These are phyloP conservation scores for Bremia lactucae DNA, from an alignment of 352 stramenopile species.

Conservation along the genomic window DNA sequence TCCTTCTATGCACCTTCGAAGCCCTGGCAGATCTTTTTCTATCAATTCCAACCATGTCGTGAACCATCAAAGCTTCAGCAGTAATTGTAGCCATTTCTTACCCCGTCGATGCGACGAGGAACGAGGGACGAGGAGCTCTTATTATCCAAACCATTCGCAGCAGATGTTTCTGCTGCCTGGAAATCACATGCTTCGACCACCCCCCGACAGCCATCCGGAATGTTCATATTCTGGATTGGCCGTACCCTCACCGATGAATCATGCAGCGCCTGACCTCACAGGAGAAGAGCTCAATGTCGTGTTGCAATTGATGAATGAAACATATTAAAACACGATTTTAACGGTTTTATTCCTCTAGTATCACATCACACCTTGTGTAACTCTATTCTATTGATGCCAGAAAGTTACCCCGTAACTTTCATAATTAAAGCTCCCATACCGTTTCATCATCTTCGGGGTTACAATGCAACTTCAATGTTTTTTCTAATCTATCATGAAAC, in stretches of 20 bases:
- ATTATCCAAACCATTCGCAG: slow-evolving; percentile 9
- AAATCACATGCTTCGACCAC: slow-evolving; percentile 52
- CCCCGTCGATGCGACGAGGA: slow-evolving; percentile 21
- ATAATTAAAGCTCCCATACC: slow-evolving; percentile 26
- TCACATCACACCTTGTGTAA: too few species aligned
- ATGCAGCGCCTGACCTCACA: slow-evolving; percentile 56
- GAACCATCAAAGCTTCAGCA: slow-evolving; percentile 12
- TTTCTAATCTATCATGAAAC: not conserved
- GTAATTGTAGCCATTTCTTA: slow-evolving; percentile 19
- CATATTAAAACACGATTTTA: too few species aligned
- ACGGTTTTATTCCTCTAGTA: too few species aligned
- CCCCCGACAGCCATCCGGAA: slow-evolving; percentile 29
- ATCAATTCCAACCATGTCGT: slow-evolving; percentile 20
- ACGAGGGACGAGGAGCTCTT: slow-evolving; percentile 18
- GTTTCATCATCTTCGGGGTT: slow-evolving; percentile 13
- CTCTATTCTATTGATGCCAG: not conserved
- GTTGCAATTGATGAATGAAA: slow-evolving; percentile 73
- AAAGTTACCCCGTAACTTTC: too few species aligned
- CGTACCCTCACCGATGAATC: slow-evolving; percentile 54
- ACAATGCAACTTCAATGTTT: slow-evolving; percentile 14
- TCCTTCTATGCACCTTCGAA: slow-evolving; percentile 15
- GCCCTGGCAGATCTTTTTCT: slow-evolving; percentile 8
- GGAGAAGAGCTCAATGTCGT: slow-evolving; percentile 70
- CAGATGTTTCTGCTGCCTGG: slow-evolving; percentile 17
- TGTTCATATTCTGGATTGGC: slow-evolving; percentile 38